These are phyloP conservation scores for Teratosphaeriaceae sp. DNA, from an alignment of 2,329 filamentous ascomycete species.

Conservation along the genomic window DNA sequence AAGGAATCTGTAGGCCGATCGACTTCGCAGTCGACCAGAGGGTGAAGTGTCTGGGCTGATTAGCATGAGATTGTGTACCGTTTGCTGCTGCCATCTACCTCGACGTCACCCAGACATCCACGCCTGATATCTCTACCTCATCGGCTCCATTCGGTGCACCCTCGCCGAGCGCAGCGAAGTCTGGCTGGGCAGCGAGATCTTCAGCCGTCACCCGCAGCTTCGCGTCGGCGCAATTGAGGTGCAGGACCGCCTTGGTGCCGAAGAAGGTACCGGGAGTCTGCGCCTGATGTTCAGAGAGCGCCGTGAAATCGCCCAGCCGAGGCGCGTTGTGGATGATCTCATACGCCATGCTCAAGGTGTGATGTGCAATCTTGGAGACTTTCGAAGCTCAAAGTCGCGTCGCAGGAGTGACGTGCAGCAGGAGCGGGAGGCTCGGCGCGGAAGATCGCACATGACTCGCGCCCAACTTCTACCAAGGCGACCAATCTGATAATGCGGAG, in stretches of 20 bases:
- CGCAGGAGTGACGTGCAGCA: too few relatives aligned
- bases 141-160: slow-evolving; percentile 16
- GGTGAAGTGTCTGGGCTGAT: slow-evolving; percentile 46
- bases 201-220: slow-evolving; percentile 53
- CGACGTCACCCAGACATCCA: slow-evolving; percentile 44
- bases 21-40: slow-evolving; percentile 55
- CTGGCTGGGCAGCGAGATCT: slow-evolving; percentile 46
- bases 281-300: slow-evolving; percentile 62
- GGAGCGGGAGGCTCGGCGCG: too few relatives aligned
- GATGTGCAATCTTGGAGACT: too few relatives aligned
- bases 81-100: slow-evolving; percentile 28
- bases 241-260: slow-evolving; percentile 62
- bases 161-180: slow-evolving; percentile 41
- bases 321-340: slow-evolving; percentile 4
- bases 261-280: slow-evolving; percentile 69
- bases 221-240: slow-evolving; percentile 52
- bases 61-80: slow-evolving; percentile 1
- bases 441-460: too few relatives aligned
- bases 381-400: too few relatives aligned
- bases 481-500: too few relatives aligned
- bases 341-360: slow-evolving; percentile 11
- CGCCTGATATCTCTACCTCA: slow-evolving; percentile 16
- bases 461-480: too few relatives aligned
- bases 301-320: slow-evolving; percentile 47
- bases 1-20: slow-evolving; percentile 62